Evolutionary conservation across 2,329 filamentous ascomycete genomes (phyloP).

Genomic region (Metarhizium guizhouense): DNA sequence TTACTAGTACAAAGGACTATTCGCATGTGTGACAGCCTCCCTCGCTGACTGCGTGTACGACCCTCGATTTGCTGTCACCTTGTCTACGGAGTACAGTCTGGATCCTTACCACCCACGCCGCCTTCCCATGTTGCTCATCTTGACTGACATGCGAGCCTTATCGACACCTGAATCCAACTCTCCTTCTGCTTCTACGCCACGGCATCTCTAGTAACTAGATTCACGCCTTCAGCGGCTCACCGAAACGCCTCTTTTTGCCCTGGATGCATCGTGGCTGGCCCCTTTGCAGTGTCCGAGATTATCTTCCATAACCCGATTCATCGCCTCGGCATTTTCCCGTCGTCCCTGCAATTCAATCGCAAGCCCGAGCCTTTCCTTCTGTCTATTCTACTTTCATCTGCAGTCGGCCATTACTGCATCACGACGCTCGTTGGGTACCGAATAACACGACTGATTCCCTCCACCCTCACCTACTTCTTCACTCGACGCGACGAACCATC

Average conservation of each 20-base stretch:
- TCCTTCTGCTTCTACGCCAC: neutral
- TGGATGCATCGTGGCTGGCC: neutral
- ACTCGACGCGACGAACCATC: neutral
- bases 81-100: neutral
- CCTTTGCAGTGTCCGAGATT: neutral
- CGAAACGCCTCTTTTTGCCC: neutral
- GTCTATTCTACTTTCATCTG: neutral
- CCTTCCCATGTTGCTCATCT: neutral
- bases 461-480: neutral
- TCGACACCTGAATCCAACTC: neutral
- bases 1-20: no score
- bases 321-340: neutral
- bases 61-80: neutral
- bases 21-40: neutral
- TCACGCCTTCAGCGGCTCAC: neutral
- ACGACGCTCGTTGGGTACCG: neutral
- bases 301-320: neutral
- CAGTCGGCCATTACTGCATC: neutral
- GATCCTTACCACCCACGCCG: neutral
- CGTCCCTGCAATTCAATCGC: neutral
- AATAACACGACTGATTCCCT: neutral
- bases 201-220: neutral
- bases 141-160: neutral
- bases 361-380: neutral
- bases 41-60: neutral